Percentiles rank a stretch among this genome's conserved stretches.
Conservation (phyloP, 2,329 filamentous ascomycete genomes). For the Fusarium xyrophilum region DNA sequence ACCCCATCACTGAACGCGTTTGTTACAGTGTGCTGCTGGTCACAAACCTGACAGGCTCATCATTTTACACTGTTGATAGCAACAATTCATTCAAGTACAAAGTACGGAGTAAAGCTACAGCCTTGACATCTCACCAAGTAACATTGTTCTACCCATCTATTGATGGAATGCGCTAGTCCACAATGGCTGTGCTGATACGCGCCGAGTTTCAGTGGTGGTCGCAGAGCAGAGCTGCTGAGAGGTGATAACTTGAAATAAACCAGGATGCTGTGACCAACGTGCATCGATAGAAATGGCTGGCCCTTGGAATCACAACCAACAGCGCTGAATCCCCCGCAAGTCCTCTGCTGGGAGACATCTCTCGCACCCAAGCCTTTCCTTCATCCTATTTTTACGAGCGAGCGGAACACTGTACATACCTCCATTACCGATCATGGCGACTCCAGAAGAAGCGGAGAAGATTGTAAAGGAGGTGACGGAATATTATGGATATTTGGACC, state of each 20-base stretch:
- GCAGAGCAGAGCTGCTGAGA: background rate
- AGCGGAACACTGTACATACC: background rate
- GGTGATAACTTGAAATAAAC: background rate
- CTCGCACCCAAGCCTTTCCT: fast-evolving
- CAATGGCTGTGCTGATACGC: background rate
- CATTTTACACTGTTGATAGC: background rate
- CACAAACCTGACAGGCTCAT: background rate
- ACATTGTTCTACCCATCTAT: background rate
- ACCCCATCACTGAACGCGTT: background rate
- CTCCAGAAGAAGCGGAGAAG: conserved; percentile 12
- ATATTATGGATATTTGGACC: conserved; percentile 14
- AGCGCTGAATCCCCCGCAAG: fast-evolving
- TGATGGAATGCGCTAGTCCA: background rate
- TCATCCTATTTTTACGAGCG: too few relatives aligned
- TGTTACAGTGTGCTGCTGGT: too few relatives aligned
- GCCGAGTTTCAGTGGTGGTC: background rate
- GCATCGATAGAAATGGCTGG: background rate
- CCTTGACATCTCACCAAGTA: background rate
- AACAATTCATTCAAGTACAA: background rate
- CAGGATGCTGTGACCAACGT: conserved; percentile 25
- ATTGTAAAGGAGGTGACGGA: conserved; percentile 19
- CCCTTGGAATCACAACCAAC: background rate
- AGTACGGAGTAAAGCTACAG: background rate
- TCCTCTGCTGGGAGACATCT: background rate
- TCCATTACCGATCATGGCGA: conserved; percentile 11